These are phyloP conservation scores for Colletotrichum navitas DNA, from an alignment of 2,329 filamentous ascomycete species.

Conservation along the genomic window DNA sequence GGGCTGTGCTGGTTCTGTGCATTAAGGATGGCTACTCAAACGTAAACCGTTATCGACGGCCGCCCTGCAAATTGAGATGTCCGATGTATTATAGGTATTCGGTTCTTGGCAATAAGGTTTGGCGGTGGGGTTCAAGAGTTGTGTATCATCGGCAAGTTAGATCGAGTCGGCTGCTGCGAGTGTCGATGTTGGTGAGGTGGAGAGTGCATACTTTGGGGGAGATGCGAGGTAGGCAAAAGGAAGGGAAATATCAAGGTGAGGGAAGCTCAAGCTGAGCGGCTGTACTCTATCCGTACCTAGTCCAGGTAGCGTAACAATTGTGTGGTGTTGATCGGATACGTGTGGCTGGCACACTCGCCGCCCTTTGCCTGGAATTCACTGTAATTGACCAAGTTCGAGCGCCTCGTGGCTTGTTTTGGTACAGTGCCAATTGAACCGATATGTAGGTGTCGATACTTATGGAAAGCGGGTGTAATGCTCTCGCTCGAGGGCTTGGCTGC, in stretches of 20 bases:
- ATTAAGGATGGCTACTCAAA: not conserved
- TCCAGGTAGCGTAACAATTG: not conserved
- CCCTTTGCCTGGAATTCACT: slow-evolving; percentile 8
- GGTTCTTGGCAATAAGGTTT: not conserved
- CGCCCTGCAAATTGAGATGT: not conserved
- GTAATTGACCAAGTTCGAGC: not conserved
- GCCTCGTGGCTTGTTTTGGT: not conserved
- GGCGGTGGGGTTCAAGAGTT: not conserved
- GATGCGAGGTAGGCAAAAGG: not conserved
- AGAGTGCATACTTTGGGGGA: not conserved
- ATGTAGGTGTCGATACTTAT: not conserved
- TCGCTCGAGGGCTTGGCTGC: not conserved
- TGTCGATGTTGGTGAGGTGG: not conserved
- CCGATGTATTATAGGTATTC: not conserved
- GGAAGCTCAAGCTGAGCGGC: not conserved
- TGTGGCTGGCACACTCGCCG: slow-evolving; percentile 5
- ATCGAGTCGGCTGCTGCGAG: not conserved
- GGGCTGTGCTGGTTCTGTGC: not conserved
- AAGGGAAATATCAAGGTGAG: not conserved
- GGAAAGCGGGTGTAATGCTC: not conserved
- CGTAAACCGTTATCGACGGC: not conserved
- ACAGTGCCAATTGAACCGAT: not conserved
- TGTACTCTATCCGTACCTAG: not conserved
- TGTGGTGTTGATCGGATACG: slow-evolving; percentile 7
- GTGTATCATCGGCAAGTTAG: not conserved